A percentile compares a stretch with the other conserved stretches of the same genome.
phyloP scores from a whole-genome alignment of 2,329 filamentous ascomycete genomes.

The Colletotrichum theobromicola region DNA sequence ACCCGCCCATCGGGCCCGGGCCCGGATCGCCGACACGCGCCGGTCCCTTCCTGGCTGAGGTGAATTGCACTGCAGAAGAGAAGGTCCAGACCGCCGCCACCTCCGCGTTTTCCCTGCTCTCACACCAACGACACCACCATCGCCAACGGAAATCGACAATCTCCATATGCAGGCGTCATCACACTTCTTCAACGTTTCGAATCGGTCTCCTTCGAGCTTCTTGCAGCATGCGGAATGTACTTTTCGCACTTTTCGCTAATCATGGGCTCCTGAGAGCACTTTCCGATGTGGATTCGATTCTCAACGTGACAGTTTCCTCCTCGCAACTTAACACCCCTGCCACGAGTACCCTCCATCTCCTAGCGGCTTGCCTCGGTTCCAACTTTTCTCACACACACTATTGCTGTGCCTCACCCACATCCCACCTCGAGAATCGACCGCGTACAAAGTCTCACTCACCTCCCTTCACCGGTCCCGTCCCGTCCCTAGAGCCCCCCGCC shows the following conservation, averaged over 20 bases:
- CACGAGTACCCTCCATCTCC: not conserved
- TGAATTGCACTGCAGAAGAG: not conserved
- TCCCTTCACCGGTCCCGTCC: conserved; percentile 17
- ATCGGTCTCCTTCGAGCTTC: not conserved
- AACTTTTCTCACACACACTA: not conserved
- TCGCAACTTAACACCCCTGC: not conserved
- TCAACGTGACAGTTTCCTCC: conserved; percentile 18
- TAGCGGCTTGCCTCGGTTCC: conserved; percentile 1
- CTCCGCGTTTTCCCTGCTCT: not conserved
- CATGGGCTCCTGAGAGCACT: not conserved
- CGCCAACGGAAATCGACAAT: not conserved
- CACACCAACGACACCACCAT: not conserved
- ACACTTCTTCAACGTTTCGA: not conserved
- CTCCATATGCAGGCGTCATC: not conserved
- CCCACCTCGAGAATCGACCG: not conserved
- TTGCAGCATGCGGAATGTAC: not conserved
- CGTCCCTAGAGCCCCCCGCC: conserved; percentile 14
- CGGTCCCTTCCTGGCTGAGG: not conserved
- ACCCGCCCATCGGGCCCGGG: conserved; percentile 6
- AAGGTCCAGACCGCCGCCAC: conserved; percentile 5
- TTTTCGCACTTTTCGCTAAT: not conserved
- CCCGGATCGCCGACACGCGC: conserved; percentile 7
- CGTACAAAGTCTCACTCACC: conserved; percentile 1
- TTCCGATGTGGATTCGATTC: not conserved
- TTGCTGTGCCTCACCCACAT: not conserved